A percentile compares a stretch with the other conserved stretches of the same genome.
Conservation (phyloP, 1,284 basidiomycete species). For the Cutaneotrichosporon spelunceum region DNA sequence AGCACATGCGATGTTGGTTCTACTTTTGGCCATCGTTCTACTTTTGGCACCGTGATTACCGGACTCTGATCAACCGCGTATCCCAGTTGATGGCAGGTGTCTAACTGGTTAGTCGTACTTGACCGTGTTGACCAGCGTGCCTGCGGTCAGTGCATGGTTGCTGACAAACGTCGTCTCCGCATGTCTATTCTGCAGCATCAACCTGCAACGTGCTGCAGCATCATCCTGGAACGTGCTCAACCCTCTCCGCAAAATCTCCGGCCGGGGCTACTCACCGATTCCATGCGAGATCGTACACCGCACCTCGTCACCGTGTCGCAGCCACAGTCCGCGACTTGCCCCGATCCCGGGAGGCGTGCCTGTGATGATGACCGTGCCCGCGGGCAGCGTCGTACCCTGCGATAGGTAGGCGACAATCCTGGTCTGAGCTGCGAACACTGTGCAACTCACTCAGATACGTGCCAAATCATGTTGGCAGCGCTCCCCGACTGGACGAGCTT, state of each 20-base stretch:
- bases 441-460: constrained; percentile 28
- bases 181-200: not conserved
- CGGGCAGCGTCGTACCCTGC: constrained; percentile 75
- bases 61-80: not conserved
- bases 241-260: not conserved
- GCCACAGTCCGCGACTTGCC: constrained; percentile 64
- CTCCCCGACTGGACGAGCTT: constrained; percentile 67
- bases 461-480: constrained; percentile 53
- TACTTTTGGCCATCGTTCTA: not conserved
- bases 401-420: constrained; percentile 65
- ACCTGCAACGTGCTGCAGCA: no score
- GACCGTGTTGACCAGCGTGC: constrained; percentile 70
- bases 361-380: constrained; percentile 76
- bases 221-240: not conserved
- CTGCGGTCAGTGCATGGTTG: constrained; percentile 49
- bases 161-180: not conserved
- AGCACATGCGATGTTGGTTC: not conserved
- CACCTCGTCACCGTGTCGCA: constrained; percentile 73
- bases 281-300: constrained; percentile 55
- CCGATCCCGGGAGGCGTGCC: constrained; percentile 71
- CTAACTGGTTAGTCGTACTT: constrained; percentile 58
- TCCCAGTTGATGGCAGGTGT: not conserved
- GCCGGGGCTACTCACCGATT: constrained; percentile 21
- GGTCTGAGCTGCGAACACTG: not conserved
- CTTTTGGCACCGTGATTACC: not conserved